Conservation (phyloP, 2,329 filamentous ascomycete species). For the Fonsecaea monophora region DNA sequence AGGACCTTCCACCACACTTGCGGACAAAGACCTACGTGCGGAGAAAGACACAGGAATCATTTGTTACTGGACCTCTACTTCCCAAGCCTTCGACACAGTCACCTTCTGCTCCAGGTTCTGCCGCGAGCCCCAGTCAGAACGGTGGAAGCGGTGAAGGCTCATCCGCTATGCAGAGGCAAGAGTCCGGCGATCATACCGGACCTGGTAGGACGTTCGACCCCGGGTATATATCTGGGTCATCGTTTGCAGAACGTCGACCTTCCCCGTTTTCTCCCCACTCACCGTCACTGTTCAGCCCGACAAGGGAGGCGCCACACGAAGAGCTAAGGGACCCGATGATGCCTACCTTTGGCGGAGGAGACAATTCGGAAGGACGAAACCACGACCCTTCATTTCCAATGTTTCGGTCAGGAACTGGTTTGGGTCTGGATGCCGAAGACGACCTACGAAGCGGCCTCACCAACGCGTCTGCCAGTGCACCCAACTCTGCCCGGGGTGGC, state of each 20-base stretch:
- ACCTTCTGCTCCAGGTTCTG: slow-evolving; percentile 39
- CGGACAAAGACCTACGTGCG: slow-evolving; percentile 80
- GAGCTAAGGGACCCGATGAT: slow-evolving; percentile 38
- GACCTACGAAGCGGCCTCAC: slow-evolving; percentile 41
- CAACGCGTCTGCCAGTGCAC: slow-evolving; percentile 44
- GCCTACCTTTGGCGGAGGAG: slow-evolving; percentile 30
- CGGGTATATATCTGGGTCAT: slow-evolving; percentile 25
- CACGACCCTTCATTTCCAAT: slow-evolving; percentile 44
- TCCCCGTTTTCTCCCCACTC: slow-evolving; percentile 50
- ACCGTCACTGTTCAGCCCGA: slow-evolving; percentile 53
- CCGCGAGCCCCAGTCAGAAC: slow-evolving; percentile 42
- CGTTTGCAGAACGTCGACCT: slow-evolving; percentile 32
- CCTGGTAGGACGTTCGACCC: slow-evolving; percentile 36
- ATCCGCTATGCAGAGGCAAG: slow-evolving; percentile 43
- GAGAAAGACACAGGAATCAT: slow-evolving; percentile 65
- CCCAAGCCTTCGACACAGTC: slow-evolving; percentile 37
- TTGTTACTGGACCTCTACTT: slow-evolving; percentile 35
- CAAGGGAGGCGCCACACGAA: slow-evolving; percentile 38
- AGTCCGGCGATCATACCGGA: slow-evolving; percentile 45
- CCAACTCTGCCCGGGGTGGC: slow-evolving; percentile 47
- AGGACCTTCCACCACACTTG: slow-evolving; percentile 83
- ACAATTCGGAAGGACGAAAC: slow-evolving; percentile 37
- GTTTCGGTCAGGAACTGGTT: slow-evolving; percentile 33
- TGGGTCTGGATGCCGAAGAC: slow-evolving; percentile 41
- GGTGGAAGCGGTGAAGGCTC: slow-evolving; percentile 40